Evolutionary conservation across 1,139 yeast species (phyloP).

Genomic region (Blastobotrys niveus): DNA sequence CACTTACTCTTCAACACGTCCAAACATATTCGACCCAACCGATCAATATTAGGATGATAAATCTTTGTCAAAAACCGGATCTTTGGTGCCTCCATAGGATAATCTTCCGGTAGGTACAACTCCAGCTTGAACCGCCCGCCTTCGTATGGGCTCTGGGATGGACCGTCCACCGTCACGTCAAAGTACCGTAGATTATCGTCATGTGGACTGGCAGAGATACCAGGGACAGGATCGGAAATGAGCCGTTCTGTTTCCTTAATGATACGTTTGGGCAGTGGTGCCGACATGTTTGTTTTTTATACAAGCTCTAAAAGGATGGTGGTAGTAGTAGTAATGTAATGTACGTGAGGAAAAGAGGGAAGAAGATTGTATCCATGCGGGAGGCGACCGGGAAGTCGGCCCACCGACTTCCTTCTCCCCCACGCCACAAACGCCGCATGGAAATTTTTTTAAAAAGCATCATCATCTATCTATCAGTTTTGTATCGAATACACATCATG

Average conservation of each 20-base stretch:
- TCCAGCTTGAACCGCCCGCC: constrained; percentile 71
- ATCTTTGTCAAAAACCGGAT: constrained; percentile 88
- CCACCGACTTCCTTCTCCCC: too few relatives aligned
- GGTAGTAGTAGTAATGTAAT: too few relatives aligned
- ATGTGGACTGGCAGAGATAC: constrained; percentile 86
- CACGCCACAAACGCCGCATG: too few relatives aligned
- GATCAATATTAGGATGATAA: constrained; percentile 94
- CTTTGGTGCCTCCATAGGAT: constrained; percentile 92
- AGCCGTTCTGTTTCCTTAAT: constrained; percentile 91
- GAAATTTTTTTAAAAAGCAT: too few relatives aligned
- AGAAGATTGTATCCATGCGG: too few relatives aligned
- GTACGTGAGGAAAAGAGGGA: too few relatives aligned
- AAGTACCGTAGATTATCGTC: constrained; percentile 91
- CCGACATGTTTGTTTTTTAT: neutral
- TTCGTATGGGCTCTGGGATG: constrained; percentile 78
- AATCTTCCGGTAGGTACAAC: constrained; percentile 79
- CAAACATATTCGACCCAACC: constrained; percentile 88
- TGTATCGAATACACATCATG: too few relatives aligned
- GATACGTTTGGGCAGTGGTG: constrained; percentile 64
- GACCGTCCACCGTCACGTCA: constrained; percentile 86
- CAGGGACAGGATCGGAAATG: constrained; percentile 93
- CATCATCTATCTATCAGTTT: too few relatives aligned
- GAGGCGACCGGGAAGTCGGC: too few relatives aligned
- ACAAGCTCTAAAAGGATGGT: too few relatives aligned
- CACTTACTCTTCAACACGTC: constrained; percentile 84